phyloP scores from a whole-genome alignment of 306 rosid genomes.

The Trichosanthes truncata region DNA sequence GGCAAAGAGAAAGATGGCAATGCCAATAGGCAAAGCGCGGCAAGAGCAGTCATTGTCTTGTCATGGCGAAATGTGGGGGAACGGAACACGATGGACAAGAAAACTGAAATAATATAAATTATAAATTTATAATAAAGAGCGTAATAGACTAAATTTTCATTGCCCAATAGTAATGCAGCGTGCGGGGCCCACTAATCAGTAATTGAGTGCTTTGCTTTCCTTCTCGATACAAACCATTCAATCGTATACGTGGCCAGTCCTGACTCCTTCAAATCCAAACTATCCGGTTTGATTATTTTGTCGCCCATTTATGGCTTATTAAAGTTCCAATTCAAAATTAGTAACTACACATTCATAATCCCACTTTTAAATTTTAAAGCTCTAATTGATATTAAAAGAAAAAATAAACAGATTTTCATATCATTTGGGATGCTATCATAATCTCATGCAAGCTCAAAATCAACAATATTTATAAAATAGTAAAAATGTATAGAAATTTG shows the following conservation, averaged over 20 bases:
- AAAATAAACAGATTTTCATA: too few species aligned
- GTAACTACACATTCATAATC: neutral
- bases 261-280: neutral
- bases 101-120: neutral
- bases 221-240: neutral
- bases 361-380: neutral
- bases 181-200: neutral
- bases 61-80: neutral
- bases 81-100: neutral
- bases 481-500: too few species aligned
- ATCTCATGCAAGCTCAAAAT: too few species aligned
- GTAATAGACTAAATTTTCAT: neutral
- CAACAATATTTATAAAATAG: too few species aligned
- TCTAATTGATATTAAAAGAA: neutral
- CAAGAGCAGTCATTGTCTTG: neutral
- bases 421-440: too few species aligned
- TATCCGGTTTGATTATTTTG: neutral
- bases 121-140: neutral
- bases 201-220: neutral
- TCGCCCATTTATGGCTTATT: neutral
- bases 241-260: neutral
- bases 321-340: neutral
- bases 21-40: too few species aligned
- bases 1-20: neutral
- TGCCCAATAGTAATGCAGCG: neutral